Percentiles rank a stretch among this genome's conserved stretches.
phyloP scores from a whole-genome alignment of 2,329 filamentous ascomycete genomes.

The Epichloe gansuensis region DNA sequence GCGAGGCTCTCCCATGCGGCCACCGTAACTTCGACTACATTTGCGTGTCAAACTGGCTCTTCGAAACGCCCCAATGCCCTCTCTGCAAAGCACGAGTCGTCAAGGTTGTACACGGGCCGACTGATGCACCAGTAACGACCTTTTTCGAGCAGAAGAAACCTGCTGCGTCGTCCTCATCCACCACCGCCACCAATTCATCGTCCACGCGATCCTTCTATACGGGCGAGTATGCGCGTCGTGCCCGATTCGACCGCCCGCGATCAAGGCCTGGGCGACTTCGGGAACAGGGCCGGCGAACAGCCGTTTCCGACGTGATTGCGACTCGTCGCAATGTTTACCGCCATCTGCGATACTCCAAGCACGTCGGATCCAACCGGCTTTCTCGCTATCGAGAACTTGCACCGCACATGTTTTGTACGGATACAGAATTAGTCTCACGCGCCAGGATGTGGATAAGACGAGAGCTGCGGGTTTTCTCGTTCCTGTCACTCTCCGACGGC shows the following conservation, averaged over 20 bases:
- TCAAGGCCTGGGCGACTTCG: neutral
- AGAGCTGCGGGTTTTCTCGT: slow-evolving; percentile 73
- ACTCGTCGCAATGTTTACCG: slow-evolving; percentile 63
- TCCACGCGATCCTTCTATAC: neutral
- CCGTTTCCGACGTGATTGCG: slow-evolving; percentile 10
- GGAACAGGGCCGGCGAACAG: neutral
- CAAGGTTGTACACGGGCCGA: slow-evolving; percentile 54
- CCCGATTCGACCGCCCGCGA: neutral
- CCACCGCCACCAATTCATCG: slow-evolving; percentile 2
- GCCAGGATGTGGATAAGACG: slow-evolving; percentile 73
- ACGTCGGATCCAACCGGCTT: slow-evolving; percentile 70
- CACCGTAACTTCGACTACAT: slow-evolving; percentile 77
- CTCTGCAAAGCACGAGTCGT: slow-evolving; percentile 53
- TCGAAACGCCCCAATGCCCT: slow-evolving; percentile 61
- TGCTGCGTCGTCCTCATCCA: neutral
- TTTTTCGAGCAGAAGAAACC: slow-evolving; percentile 39
- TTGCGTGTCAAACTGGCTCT: slow-evolving; percentile 73
- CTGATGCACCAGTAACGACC: slow-evolving; percentile 27
- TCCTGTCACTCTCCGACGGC: slow-evolving; percentile 36
- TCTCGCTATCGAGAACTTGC: slow-evolving; percentile 67
- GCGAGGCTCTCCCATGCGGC: slow-evolving; percentile 61
- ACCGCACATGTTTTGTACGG: slow-evolving; percentile 49
- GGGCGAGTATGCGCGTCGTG: neutral
- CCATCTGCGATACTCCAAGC: slow-evolving; percentile 59
- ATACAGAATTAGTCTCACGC: slow-evolving; percentile 58